These are phyloP conservation scores for Xylaria sp. DNA, from an alignment of 495 filamentous ascomycete species.

Conservation along the genomic window DNA sequence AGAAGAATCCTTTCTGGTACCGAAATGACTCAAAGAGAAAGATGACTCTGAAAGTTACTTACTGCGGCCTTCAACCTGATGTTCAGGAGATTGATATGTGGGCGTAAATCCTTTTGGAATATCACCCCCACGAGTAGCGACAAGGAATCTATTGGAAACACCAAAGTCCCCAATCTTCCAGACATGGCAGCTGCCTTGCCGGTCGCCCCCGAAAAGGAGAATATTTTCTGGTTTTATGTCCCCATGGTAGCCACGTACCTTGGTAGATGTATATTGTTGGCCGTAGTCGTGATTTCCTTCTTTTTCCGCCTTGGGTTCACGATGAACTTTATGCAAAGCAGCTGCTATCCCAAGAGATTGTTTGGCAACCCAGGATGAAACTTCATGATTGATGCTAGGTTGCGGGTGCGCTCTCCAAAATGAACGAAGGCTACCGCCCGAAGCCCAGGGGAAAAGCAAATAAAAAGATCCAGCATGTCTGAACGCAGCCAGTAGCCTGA, in stretches of 20 bases:
- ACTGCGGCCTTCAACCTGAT: slow-evolving; percentile 9
- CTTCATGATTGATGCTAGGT: background rate
- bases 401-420: slow-evolving; percentile 4
- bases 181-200: background rate
- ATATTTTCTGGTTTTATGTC: slow-evolving; percentile 3
- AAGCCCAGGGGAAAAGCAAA: slow-evolving; percentile 11
- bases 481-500: slow-evolving; percentile 1
- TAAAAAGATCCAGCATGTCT: background rate
- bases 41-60: background rate
- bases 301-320: background rate
- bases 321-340: slow-evolving; percentile 3
- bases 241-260: background rate
- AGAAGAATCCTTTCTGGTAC: background rate
- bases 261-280: too few species aligned
- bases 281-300: background rate
- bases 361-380: background rate
- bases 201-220: slow-evolving; percentile 10
- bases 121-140: background rate
- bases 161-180: slow-evolving; percentile 16
- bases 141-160: slow-evolving; percentile 2
- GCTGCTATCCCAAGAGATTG: background rate
- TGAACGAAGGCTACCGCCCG: background rate
- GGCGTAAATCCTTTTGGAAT: slow-evolving; percentile 13
- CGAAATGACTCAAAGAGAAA: background rate
- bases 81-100: slow-evolving; percentile 1